phyloP scores from a whole-genome alignment of 169 alveolate genomes.

The Plasmodium knowlesi region DNA sequence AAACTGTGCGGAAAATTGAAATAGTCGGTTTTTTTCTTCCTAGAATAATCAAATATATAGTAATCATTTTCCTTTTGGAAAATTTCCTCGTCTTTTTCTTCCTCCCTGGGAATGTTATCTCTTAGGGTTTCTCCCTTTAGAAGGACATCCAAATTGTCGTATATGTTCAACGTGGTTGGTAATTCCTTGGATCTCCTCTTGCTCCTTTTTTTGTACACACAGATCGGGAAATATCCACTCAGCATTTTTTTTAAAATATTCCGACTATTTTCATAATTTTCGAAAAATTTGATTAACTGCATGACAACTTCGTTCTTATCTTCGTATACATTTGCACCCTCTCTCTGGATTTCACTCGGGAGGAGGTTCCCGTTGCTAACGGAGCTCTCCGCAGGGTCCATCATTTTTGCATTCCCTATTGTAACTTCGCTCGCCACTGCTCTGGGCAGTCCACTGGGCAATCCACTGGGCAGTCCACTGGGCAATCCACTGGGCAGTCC shows the following conservation, averaged over 20 bases:
- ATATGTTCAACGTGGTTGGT: slow-evolving; percentile 50
- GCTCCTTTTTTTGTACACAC: slow-evolving; percentile 42
- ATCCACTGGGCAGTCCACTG: not conserved
- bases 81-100: not conserved
- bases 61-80: slow-evolving; percentile 11
- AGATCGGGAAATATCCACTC: slow-evolving; percentile 43
- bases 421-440: not conserved
- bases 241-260: slow-evolving; percentile 21
- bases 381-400: not conserved
- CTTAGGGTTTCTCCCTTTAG: not conserved
- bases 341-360: not conserved
- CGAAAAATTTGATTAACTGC: slow-evolving; percentile 21
- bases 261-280: slow-evolving; percentile 50
- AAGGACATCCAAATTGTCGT: slow-evolving; percentile 47
- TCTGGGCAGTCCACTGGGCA: not conserved
- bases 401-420: not conserved
- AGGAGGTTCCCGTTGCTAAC: not conserved
- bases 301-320: not conserved
- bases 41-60: slow-evolving; percentile 52
- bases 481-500: too few relatives aligned
- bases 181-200: slow-evolving; percentile 37
- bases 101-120: not conserved
- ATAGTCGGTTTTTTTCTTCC: slow-evolving; percentile 18
- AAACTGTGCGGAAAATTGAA: slow-evolving; percentile 33
- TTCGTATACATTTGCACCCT: not conserved